Percentiles rank a stretch among this genome's conserved stretches.
Conservation (phyloP, 2,329 filamentous ascomycete species). For the Alternaria arborescens region DNA sequence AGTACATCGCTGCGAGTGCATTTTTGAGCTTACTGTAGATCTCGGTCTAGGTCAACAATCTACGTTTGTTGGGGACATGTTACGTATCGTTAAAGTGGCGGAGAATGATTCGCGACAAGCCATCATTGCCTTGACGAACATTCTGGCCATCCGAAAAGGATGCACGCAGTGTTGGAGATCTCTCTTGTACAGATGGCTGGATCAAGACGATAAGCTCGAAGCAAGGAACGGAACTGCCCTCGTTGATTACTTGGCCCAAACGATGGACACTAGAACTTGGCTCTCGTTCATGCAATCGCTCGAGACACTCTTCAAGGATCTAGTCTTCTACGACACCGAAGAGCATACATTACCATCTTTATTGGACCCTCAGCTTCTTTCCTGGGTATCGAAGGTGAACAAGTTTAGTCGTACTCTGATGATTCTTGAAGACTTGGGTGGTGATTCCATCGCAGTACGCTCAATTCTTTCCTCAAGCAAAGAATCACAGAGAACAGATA, state of each 20-base stretch:
- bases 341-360: slow-evolving; percentile 17
- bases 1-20: slow-evolving; percentile 25
- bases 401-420: slow-evolving; percentile 21
- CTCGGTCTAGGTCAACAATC: slow-evolving; percentile 13
- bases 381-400: slow-evolving; percentile 7
- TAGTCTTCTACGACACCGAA: slow-evolving; percentile 10
- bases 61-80: slow-evolving; percentile 20
- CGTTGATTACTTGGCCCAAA: slow-evolving; percentile 24
- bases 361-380: slow-evolving; percentile 9
- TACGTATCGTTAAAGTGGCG: slow-evolving; percentile 15
- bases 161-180: slow-evolving; percentile 31
- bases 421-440: slow-evolving; percentile 28
- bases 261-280: slow-evolving; percentile 34
- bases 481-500: slow-evolving; percentile 16
- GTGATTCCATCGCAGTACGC: slow-evolving; percentile 15
- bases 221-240: neutral
- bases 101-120: slow-evolving; percentile 9
- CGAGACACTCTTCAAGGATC: slow-evolving; percentile 27
- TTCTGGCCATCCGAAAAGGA: slow-evolving; percentile 21
- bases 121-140: slow-evolving; percentile 28
- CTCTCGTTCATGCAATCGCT: slow-evolving; percentile 30
- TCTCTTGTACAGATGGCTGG: slow-evolving; percentile 28
- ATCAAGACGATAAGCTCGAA: slow-evolving; percentile 13
- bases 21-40: slow-evolving; percentile 26
- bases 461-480: slow-evolving; percentile 26